phyloP scores from a whole-genome alignment of 495 filamentous ascomycete species.

The Xylaria flabelliformis region DNA sequence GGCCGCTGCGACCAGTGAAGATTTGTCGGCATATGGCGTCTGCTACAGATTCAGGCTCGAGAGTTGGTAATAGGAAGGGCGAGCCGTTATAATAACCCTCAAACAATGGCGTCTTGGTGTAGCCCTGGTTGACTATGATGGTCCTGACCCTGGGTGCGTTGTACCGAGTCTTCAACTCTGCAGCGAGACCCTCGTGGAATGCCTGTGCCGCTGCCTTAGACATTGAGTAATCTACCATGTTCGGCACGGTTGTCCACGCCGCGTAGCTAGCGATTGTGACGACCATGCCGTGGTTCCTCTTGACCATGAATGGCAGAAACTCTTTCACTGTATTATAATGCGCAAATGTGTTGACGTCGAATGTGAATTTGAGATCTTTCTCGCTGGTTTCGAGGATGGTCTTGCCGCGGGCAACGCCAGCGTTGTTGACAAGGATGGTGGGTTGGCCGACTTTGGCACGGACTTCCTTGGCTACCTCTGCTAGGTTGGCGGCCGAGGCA shows the following conservation, averaged over 20 bases:
- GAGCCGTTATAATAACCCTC: slow-evolving; percentile 60
- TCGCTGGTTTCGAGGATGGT: slow-evolving; percentile 65
- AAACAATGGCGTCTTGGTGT: slow-evolving; percentile 67
- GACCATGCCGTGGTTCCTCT: slow-evolving; percentile 72
- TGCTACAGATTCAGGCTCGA: slow-evolving; percentile 69
- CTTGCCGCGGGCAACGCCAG: slow-evolving; percentile 67
- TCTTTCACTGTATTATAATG: slow-evolving; percentile 70
- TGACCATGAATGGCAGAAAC: slow-evolving; percentile 71
- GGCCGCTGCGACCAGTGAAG: slow-evolving; percentile 60
- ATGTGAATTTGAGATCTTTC: slow-evolving; percentile 65
- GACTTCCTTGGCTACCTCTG: slow-evolving; percentile 55
- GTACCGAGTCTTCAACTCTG: slow-evolving; percentile 66
- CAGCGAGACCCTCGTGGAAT: slow-evolving; percentile 73
- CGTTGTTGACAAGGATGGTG: slow-evolving; percentile 79
- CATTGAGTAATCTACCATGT: slow-evolving; percentile 70
- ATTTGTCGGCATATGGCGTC: slow-evolving; percentile 68
- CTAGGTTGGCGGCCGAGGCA: slow-evolving; percentile 57
- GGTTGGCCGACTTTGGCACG: slow-evolving; percentile 64
- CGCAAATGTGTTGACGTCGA: slow-evolving; percentile 73
- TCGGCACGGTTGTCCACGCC: slow-evolving; percentile 63
- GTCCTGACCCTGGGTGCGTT: slow-evolving; percentile 70
- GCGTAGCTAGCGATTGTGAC: slow-evolving; percentile 74
- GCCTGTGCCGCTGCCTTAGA: slow-evolving; percentile 70
- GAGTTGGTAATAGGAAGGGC: slow-evolving; percentile 59
- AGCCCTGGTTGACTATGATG: slow-evolving; percentile 69